Conservation (phyloP, 1,284 basidiomycete genomes). For the Salmacisia buchloeana region DNA sequence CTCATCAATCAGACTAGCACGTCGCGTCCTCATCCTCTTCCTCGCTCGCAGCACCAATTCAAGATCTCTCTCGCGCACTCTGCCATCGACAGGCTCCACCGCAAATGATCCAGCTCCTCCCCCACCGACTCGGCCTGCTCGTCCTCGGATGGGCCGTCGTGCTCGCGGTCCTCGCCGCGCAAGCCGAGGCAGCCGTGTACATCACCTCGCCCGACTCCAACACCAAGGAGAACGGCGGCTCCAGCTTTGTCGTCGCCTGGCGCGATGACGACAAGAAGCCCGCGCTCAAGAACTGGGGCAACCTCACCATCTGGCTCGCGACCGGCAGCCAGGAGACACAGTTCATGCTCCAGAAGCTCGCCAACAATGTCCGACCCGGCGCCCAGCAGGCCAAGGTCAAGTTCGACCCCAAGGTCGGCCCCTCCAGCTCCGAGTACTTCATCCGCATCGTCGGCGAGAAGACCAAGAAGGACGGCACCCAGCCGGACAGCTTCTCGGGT, state of each 20-base stretch:
- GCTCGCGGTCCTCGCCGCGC: background rate
- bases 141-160: too few relatives aligned
- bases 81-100: too few relatives aligned
- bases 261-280: conserved; percentile 6
- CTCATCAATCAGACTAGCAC: too few relatives aligned
- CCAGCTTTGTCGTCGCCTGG: background rate
- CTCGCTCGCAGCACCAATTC: too few relatives aligned
- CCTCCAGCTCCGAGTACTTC: background rate
- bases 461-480: background rate
- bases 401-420: background rate
- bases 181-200: background rate
- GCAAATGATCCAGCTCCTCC: too few relatives aligned
- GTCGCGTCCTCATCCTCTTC: too few relatives aligned
- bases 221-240: background rate
- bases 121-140: too few relatives aligned
- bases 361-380: background rate
- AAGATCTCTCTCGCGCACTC: too few relatives aligned
- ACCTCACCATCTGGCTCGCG: conserved; percentile 3
- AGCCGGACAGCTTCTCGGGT: background rate
- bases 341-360: conserved; percentile 4
- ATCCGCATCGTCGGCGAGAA: background rate
- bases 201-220: background rate
- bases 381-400: background rate
- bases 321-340: background rate
- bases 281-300: background rate